phyloP scores from a whole-genome alignment of 2,329 filamentous ascomycete species.

The Pseudogymnoascus sp. region DNA sequence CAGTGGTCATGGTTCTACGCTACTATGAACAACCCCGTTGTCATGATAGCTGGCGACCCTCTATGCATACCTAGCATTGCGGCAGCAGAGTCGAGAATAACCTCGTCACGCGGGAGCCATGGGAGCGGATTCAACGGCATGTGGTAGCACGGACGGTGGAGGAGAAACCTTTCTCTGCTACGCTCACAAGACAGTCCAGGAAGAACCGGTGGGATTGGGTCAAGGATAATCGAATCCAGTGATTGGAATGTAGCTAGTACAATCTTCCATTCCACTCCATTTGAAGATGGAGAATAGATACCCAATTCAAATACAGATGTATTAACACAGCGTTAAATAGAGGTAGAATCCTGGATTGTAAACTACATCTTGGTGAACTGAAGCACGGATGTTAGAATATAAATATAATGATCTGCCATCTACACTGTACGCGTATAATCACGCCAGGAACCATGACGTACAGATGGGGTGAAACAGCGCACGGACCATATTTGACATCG shows the following conservation, averaged over 20 bases:
- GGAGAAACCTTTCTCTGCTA: neutral
- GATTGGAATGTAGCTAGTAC: neutral
- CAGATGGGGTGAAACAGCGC: neutral
- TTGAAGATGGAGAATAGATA: neutral
- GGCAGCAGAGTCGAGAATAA: neutral
- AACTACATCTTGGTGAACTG: neutral
- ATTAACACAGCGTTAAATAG: neutral
- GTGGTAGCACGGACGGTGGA: too few relatives aligned
- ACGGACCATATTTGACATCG: neutral
- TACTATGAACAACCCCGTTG: neutral
- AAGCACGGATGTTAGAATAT: neutral
- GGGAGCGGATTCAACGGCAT: neutral
- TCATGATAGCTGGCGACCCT: neutral
- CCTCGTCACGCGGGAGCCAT: neutral
- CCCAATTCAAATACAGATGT: neutral
- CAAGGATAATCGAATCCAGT: neutral
- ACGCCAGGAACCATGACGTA: slow-evolving; percentile 3
- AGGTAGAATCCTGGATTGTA: neutral
- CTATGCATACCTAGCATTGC: neutral
- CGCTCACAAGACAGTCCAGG: neutral
- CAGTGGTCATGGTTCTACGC: neutral
- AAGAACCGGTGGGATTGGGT: neutral
- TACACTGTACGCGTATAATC: neutral
- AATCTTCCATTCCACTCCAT: neutral
- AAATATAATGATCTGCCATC: neutral